Base-by-base conservation (phyloP, 2,329 filamentous ascomycete genomes). In the Eutypa lata region DNA sequence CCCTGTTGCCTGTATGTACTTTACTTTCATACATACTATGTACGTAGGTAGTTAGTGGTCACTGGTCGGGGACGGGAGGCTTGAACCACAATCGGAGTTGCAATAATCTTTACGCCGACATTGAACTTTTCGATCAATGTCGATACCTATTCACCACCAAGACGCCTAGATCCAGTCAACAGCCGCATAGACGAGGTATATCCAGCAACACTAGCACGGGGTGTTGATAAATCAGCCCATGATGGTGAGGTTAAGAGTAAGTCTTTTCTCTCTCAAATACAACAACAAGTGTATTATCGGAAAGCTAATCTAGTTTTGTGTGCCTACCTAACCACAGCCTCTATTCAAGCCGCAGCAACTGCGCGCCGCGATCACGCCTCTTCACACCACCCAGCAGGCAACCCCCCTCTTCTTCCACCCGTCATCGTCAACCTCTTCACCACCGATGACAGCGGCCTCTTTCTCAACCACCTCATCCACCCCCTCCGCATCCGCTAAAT, bases 271-370 rank as follows among this genome's bases (percentile, higher is more conserved):
- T 10, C 26, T 31, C 26, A 10, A 31, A 31, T 31, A 6, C 26
- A 31, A 31, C 26, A n/a, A n/a, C n/a, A n/a, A n/a, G n/a, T n/a
- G n/a, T n/a, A n/a, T n/a, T 38, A 18, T 18, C 11, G 37, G n/a
- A n/a, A n/a, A n/a, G n/a, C n/a, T n/a, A n/a, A n/a, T n/a, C n/a
- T n/a, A n/a, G n/a, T n/a, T n/a, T n/a, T n/a, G n/a, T n/a, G n/a
- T n/a, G n/a, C n/a, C n/a, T n/a, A n/a, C n/a, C n/a, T n/a, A n/a
- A n/a, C n/a, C n/a, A 33, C 26, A 68, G 65, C 61, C 64, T n/a
- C 53, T 68, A 21, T 50, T 66, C n/a, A 56, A 59, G 8, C 63
- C 65, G 49, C 66, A 66, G 48, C 57, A 57, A 49, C 55, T 68
- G 55, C 67, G 65, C 45, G 44, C 58, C 35, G 52, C 58, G 38